Evolutionary conservation across 78 protist species (phyloP).

Genomic region (Polysphondylium violaceum): DNA sequence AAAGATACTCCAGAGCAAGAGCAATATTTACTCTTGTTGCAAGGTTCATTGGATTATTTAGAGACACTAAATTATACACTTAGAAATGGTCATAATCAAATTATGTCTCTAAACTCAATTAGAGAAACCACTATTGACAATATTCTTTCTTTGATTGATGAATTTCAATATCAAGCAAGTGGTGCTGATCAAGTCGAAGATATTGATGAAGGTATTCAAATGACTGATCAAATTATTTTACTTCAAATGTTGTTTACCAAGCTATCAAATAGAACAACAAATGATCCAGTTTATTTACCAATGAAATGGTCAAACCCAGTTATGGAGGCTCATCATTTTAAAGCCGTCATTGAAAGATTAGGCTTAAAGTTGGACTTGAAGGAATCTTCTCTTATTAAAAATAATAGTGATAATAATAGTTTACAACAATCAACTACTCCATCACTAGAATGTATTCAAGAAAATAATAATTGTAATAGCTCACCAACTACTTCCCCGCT

Average conservation of each 20-base stretch:
- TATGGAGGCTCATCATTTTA: constrained; percentile 37
- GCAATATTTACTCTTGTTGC: constrained; percentile 37
- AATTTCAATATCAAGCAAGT: constrained; percentile 13
- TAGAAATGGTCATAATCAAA: constrained; percentile 46
- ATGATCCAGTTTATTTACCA: constrained; percentile 29
- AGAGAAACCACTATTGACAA: constrained; percentile 54
- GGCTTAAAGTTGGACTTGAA: constrained; percentile 32
- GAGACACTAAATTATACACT: constrained; percentile 48
- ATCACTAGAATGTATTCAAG: too few relatives aligned
- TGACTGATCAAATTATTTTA: constrained; percentile 31
- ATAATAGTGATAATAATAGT: background rate
- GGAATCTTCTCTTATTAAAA: constrained; percentile 17
- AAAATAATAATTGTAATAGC: too few relatives aligned
- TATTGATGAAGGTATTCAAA: constrained; percentile 39
- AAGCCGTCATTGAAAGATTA: constrained; percentile 43
- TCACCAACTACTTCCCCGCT: constrained; percentile 7
- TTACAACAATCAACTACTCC: constrained; percentile 1
- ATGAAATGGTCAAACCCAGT: constrained; percentile 41
- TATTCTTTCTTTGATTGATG: constrained; percentile 38
- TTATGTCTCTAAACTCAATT: constrained; percentile 45
- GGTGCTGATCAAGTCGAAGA: constrained; percentile 36
- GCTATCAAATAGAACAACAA: constrained; percentile 20
- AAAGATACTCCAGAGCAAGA: constrained; percentile 77
- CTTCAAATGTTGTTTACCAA: constrained; percentile 45
- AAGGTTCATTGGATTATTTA: constrained; percentile 59